Conservation (phyloP, 139 green algal species). For the Asterochloris sp. region DNA sequence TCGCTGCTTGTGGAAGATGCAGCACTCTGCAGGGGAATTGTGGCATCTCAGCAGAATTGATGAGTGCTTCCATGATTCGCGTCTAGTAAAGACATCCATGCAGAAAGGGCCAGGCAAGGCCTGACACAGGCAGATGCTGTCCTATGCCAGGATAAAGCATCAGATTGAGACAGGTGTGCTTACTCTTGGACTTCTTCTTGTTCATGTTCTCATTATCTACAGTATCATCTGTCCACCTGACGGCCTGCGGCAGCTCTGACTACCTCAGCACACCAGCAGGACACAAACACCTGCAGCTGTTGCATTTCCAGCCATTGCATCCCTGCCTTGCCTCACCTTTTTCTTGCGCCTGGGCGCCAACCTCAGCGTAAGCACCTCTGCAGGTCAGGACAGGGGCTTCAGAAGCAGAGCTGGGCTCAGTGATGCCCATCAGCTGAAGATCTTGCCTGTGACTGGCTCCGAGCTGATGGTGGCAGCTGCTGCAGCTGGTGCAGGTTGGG, state of each 20-base stretch:
- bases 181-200: conserved; percentile 78
- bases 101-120: background rate
- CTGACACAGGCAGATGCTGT: background rate
- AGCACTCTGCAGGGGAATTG: conserved; percentile 70
- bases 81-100: background rate
- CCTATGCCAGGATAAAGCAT: background rate
- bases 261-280: background rate
- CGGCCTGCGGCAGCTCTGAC: conserved; percentile 37
- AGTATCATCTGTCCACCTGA: conserved; percentile 70
- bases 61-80: background rate
- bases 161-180: background rate
- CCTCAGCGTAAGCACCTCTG: conserved; percentile 24
- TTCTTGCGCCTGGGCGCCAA: conserved; percentile 20
- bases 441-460: too few relatives aligned
- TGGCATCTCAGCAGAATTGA: background rate
- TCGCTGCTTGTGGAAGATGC: conserved; percentile 79
- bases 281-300: background rate
- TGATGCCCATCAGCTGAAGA: too few relatives aligned
- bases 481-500: too few relatives aligned
- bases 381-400: background rate
- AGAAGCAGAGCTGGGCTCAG: too few relatives aligned
- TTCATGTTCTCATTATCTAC: conserved; percentile 75
- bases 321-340: background rate
- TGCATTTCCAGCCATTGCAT: background rate
- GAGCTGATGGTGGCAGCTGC: too few relatives aligned